Evolutionary conservation across 768 basidiomycete species (phyloP), one percentile per base, ranked within the genome.

Genomic region (Hypsizygus marmoreus): DNA sequence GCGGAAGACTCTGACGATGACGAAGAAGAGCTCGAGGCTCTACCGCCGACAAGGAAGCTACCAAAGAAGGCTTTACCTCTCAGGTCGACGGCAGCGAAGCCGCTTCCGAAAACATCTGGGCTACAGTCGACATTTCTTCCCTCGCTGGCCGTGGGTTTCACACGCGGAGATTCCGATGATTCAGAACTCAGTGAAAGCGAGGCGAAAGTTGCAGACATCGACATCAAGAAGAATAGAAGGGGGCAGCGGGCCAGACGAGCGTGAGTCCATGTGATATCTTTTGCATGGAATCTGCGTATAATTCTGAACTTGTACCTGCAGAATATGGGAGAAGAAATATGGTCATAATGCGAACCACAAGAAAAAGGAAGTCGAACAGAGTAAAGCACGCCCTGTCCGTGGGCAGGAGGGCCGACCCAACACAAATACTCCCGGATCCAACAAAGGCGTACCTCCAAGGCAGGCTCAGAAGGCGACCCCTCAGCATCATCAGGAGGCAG

Each of bases 251-350:
- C 95, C n/a, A 75, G 97, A 49, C 76, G 87, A 70, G 90, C 89
- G 97, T 97, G 65, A 79, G 95, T 86, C 11, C 45, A n/a, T 35
- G 22, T 45, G 16, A 22, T 40, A 4, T 22, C 29, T 17, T 40
- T 19, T 35, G 31, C 16, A 13, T 34, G 11, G 39, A 17, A 29
- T 17, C 33, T 34, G 11, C 2, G 7, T 42, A 52, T n/a, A 17
- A 42, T 38, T 45, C 19, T 38, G 38, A 44, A 36, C 14, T 23
- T n/a, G 10, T n/a, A 28, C 34, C 30, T 40, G 31, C 57, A 97
- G 95, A 2, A 97, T 98, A 54, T 97, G 95, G 95, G 95, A 97
- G 69, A 95, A 93, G 71, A 97, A 94, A 66, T 98, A 82, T 57
- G 95, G 95, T 37, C 79, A 74, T 49, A 81, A 84, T 50, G 95